A percentile compares a stretch with the other conserved stretches of the same genome.
Conservation (phyloP, 805 yeast species). For the Yarrowia osloensis region DNA sequence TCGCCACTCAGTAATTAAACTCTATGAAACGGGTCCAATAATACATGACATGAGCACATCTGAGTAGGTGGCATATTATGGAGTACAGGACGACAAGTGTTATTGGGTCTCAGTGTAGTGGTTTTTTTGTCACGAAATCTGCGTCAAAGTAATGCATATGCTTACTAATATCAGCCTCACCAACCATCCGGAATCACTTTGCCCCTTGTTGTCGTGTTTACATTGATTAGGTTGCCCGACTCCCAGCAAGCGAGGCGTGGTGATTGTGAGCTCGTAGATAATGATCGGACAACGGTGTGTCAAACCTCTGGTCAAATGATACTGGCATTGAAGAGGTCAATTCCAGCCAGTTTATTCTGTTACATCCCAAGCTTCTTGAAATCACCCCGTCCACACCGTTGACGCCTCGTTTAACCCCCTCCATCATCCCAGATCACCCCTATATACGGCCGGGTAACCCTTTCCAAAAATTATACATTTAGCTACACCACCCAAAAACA, state of each 20-base stretch:
- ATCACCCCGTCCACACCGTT: neutral
- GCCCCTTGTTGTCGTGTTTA: slow-evolving; percentile 5
- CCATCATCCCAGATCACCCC: neutral
- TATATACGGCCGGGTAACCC: slow-evolving; percentile 13
- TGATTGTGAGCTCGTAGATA: neutral
- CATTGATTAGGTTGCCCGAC: slow-evolving; percentile 11
- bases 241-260: slow-evolving; percentile 24
- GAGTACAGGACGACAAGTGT: neutral
- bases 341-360: neutral
- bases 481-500: slow-evolving; percentile 11
- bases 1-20: neutral
- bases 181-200: neutral
- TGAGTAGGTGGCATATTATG: neutral
- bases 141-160: too few relatives aligned
- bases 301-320: neutral
- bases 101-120: neutral
- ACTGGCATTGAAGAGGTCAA: neutral
- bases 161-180: too few relatives aligned
- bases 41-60: neutral
- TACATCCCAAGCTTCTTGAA: neutral
- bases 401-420: neutral
- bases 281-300: neutral
- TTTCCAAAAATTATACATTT: slow-evolving; percentile 3
- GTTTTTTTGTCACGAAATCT: neutral
- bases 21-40: neutral